Evolutionary conservation across 129 eudicot genomes (phyloP).

Genomic region (Tanacetum coccineum): DNA sequence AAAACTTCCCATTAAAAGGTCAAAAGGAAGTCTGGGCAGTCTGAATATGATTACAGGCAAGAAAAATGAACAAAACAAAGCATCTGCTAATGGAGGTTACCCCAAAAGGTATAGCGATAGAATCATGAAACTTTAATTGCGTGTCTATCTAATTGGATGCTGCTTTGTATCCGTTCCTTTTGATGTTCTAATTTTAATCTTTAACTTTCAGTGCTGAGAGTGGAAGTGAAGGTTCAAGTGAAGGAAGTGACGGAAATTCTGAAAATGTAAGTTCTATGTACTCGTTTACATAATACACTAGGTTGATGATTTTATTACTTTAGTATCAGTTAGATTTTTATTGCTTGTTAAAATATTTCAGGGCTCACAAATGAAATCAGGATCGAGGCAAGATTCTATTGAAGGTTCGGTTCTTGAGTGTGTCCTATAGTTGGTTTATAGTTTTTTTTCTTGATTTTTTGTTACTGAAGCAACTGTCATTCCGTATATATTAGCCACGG

Average conservation of each 20-base stretch:
- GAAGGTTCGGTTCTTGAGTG: slow-evolving; percentile 49
- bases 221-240: slow-evolving; percentile 93
- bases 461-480: slow-evolving; percentile 18
- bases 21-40: slow-evolving; percentile 93
- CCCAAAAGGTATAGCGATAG: slow-evolving; percentile 66
- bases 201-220: slow-evolving; percentile 77
- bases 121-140: background rate
- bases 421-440: background rate
- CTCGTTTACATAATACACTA: background rate
- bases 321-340: too few species aligned
- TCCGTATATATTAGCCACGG: slow-evolving; percentile 38
- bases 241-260: slow-evolving; percentile 93
- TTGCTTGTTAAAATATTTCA: slow-evolving; percentile 22
- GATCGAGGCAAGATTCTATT: slow-evolving; percentile 62
- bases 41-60: slow-evolving; percentile 93
- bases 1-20: slow-evolving; percentile 93
- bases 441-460: slow-evolving; percentile 1
- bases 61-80: slow-evolving; percentile 60
- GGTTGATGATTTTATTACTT: background rate
- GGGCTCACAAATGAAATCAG: slow-evolving; percentile 84
- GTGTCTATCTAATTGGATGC: background rate
- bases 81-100: slow-evolving; percentile 79
- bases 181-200: background rate
- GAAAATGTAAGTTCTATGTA: slow-evolving; percentile 64
- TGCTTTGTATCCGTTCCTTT: background rate